Evolutionary conservation across 352 stramenopile genomes (phyloP), one percentile per base, ranked within the genome.

Genomic region (Phytophthora quininea): DNA sequence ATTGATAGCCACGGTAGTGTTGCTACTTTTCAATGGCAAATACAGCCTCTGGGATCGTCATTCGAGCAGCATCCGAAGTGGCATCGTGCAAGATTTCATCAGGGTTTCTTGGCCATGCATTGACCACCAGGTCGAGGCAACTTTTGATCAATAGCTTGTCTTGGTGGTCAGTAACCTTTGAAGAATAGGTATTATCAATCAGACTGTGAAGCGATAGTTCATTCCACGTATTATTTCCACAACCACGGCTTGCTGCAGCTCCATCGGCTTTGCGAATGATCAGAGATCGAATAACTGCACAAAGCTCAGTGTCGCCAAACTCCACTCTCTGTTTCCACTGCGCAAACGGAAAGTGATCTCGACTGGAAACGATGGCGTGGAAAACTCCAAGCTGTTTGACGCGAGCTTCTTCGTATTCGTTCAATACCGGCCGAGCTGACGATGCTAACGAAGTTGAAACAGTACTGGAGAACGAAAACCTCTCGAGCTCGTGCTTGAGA

Each of bases 161-260:
- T 15, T 76, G 46, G 0, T 24, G 29, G 6, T 53, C 33, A 33
- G 29, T 30, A 33, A 88, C 3, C 9, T 51, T 70, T 1, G 73
- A 62, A 0, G 38, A 51, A 35, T 88, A 88, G 7, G 79, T 59
- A 32, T 58, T 75, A n/a, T 31, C 37, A 38, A 78, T 73, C 6
- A 73, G 46, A 1, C 55, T 62, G 33, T 60, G 54, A 50, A 78
- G 15, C 9, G 48, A 63, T 33, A 57, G 27, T 42, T 32, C 30
- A 29, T 32, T 62, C 67, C 67, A 74, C 11, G 37, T 43, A 24
- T 24, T 24, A 24, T 24, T 24, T 24, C 19, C 19, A 24, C 19
- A 24, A 10, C 66, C 54, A 9, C 43, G 38, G 9, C 7, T 30
- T 8, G 8, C 7, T 27, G 27, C 15, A 30, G 4, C 9, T 10